Evolutionary conservation across 176 grass and related monocot species (phyloP).

Genomic region (Tuctoria greenei): DNA sequence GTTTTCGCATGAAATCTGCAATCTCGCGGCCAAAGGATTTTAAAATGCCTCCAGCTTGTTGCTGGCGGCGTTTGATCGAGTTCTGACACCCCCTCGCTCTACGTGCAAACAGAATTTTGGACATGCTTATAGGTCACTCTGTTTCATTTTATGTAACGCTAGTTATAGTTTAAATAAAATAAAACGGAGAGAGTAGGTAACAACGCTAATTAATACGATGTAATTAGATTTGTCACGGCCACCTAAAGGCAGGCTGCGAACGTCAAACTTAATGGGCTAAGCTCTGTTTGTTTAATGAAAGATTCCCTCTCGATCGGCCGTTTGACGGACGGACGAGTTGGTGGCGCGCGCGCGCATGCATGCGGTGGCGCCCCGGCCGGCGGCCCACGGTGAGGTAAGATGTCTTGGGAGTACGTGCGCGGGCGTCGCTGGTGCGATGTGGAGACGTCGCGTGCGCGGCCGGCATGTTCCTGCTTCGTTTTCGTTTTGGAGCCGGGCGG

Average conservation of each 20-base stretch:
- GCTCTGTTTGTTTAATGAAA: conserved; percentile 18
- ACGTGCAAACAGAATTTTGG: conserved; percentile 2
- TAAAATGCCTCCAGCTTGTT: not conserved
- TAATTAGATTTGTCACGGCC: conserved; percentile 21
- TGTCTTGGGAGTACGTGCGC: not conserved
- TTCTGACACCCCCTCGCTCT: not conserved
- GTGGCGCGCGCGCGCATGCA: not conserved
- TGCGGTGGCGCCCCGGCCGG: not conserved
- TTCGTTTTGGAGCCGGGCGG: not conserved
- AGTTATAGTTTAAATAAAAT: no score
- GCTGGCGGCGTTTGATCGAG: conserved; percentile 28
- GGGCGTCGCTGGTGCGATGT: conserved; percentile 2
- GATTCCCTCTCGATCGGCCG: conserved; percentile 25
- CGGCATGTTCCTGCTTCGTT: conserved; percentile 1
- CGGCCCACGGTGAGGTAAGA: conserved; percentile 18
- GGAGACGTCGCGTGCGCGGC: conserved; percentile 33
- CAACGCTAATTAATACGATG: no score
- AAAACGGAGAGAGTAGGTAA: no score
- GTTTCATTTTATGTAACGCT: no score
- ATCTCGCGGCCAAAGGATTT: conserved; percentile 7
- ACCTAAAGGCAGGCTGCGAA: not conserved
- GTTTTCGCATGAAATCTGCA: conserved; percentile 36
- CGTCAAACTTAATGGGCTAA: conserved; percentile 23
- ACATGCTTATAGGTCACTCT: no score
- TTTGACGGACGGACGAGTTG: not conserved